A percentile compares a stretch with the other conserved stretches of the same genome.
These are phyloP conservation scores for Plasmodium sp. DNA, from an alignment of 169 alveolate genomes.

Conservation along the genomic window DNA sequence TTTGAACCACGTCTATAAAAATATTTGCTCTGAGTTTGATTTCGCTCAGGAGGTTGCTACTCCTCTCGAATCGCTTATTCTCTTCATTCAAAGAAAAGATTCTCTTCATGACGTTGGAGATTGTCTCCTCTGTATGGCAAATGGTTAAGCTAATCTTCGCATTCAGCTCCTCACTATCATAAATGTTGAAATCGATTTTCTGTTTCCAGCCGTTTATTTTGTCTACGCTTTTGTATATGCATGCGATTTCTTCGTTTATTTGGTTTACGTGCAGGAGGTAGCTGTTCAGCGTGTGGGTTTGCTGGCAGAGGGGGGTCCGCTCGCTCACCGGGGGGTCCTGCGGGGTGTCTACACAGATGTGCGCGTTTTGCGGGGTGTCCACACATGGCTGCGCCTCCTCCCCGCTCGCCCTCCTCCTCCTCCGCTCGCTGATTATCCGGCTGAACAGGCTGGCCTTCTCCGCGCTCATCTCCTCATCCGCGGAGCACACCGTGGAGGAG, in stretches of 20 bases:
- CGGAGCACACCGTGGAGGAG: conserved; percentile 43
- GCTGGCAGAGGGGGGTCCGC: neutral
- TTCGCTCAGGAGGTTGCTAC: conserved; percentile 26
- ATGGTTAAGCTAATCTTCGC: conserved; percentile 12
- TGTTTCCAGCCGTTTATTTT: conserved; percentile 43
- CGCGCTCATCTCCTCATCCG: conserved; percentile 31
- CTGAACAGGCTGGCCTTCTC: conserved; percentile 35
- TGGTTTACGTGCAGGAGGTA: conserved; percentile 33
- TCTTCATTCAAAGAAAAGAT: conserved; percentile 1
- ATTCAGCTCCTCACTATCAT: conserved; percentile 35
- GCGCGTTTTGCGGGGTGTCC: neutral
- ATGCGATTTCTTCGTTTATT: conserved; percentile 25
- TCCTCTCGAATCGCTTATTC: conserved; percentile 12
- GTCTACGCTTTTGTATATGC: conserved; percentile 32
- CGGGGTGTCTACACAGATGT: neutral
- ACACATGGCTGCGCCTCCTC: too few relatives aligned
- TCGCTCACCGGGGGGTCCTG: neutral
- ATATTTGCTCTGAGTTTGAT: conserved; percentile 39
- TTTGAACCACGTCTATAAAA: conserved; percentile 47
- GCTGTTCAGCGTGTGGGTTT: neutral
- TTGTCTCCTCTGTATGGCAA: conserved; percentile 1
- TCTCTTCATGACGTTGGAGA: neutral
- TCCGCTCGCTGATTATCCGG: conserved; percentile 22
- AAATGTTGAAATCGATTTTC: conserved; percentile 52
- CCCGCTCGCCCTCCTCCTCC: neutral